A percentile compares a stretch with the other conserved stretches of the same genome.
Evolutionary conservation across 2,329 filamentous ascomycete genomes (phyloP).

Genomic region (Paracamarosporium sp.): DNA sequence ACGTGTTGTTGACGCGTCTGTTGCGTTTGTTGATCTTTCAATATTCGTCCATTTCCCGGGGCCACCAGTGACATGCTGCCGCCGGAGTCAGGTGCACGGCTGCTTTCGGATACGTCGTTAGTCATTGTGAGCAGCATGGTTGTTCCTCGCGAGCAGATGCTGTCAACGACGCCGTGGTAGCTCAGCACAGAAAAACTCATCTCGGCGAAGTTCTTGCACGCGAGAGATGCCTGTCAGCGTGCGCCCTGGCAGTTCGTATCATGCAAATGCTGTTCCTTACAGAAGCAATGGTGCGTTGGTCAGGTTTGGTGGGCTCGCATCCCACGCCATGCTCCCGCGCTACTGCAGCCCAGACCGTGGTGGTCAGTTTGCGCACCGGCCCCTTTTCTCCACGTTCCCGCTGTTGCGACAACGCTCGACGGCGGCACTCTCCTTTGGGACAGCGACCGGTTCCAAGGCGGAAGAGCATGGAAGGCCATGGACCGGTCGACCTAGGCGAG

Average conservation of each 20-base stretch:
- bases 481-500: background rate
- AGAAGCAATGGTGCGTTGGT: background rate
- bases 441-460: background rate
- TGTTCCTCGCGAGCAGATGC: too few species aligned
- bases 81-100: background rate
- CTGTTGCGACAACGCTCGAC: background rate
- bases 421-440: background rate
- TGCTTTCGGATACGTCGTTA: too few species aligned
- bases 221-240: too few species aligned
- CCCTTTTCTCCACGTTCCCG: slow-evolving; percentile 25
- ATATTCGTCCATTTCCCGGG: background rate
- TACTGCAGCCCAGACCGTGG: slow-evolving; percentile 7
- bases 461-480: background rate
- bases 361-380: slow-evolving; percentile 18
- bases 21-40: background rate
- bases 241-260: background rate
- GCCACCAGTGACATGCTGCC: background rate
- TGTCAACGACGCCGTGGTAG: too few species aligned
- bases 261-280: background rate
- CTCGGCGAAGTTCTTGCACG: too few species aligned
- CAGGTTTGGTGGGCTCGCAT: background rate
- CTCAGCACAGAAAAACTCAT: too few species aligned
- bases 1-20: slow-evolving; percentile 3
- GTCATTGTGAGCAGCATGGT: background rate
- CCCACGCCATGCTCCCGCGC: slow-evolving; percentile 13